phyloP scores from a whole-genome alignment of 2,329 filamentous ascomycete genomes.

The Mycosphaerella arachidis region DNA sequence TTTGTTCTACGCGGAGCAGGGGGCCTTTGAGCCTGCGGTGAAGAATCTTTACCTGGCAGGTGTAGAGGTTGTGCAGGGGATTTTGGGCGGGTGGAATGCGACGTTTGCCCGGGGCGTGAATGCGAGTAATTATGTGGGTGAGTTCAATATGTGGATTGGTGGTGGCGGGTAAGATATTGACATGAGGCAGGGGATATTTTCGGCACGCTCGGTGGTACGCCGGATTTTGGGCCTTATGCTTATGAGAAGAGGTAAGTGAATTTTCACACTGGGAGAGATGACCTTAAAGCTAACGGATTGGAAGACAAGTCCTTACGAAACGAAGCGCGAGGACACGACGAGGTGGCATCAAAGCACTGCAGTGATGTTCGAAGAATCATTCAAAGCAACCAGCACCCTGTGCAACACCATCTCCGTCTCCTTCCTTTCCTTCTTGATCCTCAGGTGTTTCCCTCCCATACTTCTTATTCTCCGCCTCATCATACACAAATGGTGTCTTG shows the following conservation, averaged over 20 bases:
- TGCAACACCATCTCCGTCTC: background rate
- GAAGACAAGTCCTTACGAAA: background rate
- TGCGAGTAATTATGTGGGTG: slow-evolving; percentile 57
- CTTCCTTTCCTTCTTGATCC: background rate
- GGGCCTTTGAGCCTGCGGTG: slow-evolving; percentile 59
- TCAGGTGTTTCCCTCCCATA: no score
- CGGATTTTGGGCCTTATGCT: slow-evolving; percentile 23
- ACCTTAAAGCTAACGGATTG: background rate
- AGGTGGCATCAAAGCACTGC: background rate
- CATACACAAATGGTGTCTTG: no score
- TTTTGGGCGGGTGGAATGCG: slow-evolving; percentile 57
- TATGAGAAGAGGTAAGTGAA: slow-evolving; percentile 19
- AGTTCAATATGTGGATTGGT: background rate
- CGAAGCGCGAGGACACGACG: background rate
- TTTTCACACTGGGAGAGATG: no score
- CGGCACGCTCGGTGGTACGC: slow-evolving; percentile 56
- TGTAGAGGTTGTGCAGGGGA: slow-evolving; percentile 60
- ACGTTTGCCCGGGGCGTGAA: slow-evolving; percentile 56
- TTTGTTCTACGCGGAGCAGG: slow-evolving; percentile 57
- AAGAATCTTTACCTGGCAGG: slow-evolving; percentile 65
- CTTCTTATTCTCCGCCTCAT: no score
- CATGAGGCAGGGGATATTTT: slow-evolving; percentile 48
- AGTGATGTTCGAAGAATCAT: background rate
- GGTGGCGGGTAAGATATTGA: background rate
- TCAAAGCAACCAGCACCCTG: no score